Evolutionary conservation across 495 filamentous ascomycete genomes (phyloP), one percentile per base, ranked within the genome.

Genomic region (Aspergillus baeticus): DNA sequence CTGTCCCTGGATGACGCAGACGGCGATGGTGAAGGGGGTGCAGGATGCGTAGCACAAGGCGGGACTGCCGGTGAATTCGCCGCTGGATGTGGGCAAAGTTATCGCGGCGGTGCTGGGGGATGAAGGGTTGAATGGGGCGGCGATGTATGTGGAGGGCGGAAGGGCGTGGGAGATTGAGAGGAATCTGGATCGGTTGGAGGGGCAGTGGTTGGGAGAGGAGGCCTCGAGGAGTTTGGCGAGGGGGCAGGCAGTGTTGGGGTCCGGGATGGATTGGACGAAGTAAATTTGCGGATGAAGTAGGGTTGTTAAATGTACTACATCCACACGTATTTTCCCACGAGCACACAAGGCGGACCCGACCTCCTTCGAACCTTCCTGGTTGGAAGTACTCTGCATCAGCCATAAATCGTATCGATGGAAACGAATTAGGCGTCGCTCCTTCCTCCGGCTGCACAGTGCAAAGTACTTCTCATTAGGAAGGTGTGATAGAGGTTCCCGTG

Each of bases 1-100:
- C 47, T 74, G 70, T 63, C 70, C 70, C 4, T 74, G 70, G 70
- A 74, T 74, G 70, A 74, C 70, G 2, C 70, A 65, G 51, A 74
- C 70, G 10, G 43, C 59, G 2, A 55, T 74, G 62, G 69, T 74
- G 18, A 58, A 57, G 17, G 69, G 69, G 2, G 70, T 74, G 14
- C 65, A 74, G 31, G 35, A 65, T n/a, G 69, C 69, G 20, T 74
- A 67, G 71, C 49, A 64, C 18, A 58, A 60, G n/a, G 60, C 42
- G 14, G 48, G 55, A 3, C 58, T 74, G 5, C 71, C 71, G 4
- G 52, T 55, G 11, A 74, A 74, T 39, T 58, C 70, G 34, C 65
- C 70, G 2, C 64, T 60, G 23, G 69, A 71, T 58, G 69, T 74
- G 13, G 67, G 54, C 3, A 43, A 45, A 11, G 60, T 67, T 1